phyloP scores from a whole-genome alignment of 768 basidiomycete species.

The Trametes elegans region DNA sequence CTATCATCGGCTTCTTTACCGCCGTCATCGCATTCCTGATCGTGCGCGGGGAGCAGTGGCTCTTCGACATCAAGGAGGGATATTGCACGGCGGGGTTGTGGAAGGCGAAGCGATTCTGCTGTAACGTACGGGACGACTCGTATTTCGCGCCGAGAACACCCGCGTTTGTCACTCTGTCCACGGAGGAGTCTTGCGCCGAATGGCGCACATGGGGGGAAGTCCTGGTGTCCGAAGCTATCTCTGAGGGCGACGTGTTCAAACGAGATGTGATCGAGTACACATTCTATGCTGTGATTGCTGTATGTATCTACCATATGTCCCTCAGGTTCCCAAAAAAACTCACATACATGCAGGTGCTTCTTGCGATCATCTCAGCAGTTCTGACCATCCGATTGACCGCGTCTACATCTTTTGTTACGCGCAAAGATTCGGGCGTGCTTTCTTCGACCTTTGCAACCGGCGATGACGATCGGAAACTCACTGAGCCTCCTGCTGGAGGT shows the following conservation, averaged over 20 bases:
- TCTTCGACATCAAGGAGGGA: conserved; percentile 93
- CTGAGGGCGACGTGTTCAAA: conserved; percentile 33
- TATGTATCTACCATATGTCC: conserved; percentile 42
- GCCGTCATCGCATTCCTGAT: conserved; percentile 87
- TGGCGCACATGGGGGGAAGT: conserved; percentile 79
- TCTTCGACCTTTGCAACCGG: conserved; percentile 41
- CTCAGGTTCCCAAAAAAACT: background rate
- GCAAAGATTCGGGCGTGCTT: conserved; percentile 82
- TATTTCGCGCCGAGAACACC: background rate
- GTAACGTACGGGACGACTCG: conserved; percentile 39
- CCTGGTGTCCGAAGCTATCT: conserved; percentile 37
- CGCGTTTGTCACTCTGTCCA: conserved; percentile 14
- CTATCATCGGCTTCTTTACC: conserved; percentile 82
- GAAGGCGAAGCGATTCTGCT: conserved; percentile 82
- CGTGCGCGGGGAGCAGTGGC: conserved; percentile 79
- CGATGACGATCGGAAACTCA: conserved; percentile 23
- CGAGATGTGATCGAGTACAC: conserved; percentile 59
- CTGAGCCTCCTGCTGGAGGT: conserved; percentile 19
- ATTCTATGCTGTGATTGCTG: conserved; percentile 74
- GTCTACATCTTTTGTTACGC: conserved; percentile 83
- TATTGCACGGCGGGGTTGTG: conserved; percentile 72
- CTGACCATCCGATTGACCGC: conserved; percentile 86
- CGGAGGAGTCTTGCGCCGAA: conserved; percentile 48
- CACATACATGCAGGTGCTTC: conserved; percentile 48
- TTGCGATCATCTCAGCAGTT: conserved; percentile 71